Base-by-base conservation (phyloP, 345 rosid species). In the Moricandia arvensis region DNA sequence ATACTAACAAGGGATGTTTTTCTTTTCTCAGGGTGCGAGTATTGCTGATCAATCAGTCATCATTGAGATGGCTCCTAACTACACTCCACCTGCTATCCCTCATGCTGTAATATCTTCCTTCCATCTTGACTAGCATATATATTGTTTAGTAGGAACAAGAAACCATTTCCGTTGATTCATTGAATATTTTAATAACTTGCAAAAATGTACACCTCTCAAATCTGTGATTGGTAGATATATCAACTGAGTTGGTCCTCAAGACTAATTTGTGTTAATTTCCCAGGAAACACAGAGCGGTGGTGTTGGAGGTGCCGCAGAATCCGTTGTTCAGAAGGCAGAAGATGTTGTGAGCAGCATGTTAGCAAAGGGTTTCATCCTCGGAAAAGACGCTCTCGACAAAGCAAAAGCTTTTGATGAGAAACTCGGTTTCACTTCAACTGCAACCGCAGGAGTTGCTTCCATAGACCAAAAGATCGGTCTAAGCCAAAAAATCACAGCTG, bases 341-440 rank as follows among this genome's bases (percentile, higher is more conserved):
- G 98, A 93, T 77, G 95, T 93, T 72, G 95, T 93, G 45, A 91
- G 83, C 83, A 77, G 83, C 90, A 91, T 93, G 98, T 73, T 93
- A 70, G 97, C 98, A 49, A 90, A 80, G 82, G 97, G 98, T 43
- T 93, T 84, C 74, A 80, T 93, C 82, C 83, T 93, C 17, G 95
- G 98, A 27, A 93, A 91, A 87, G 97, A 91, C 71, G 87, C 96
- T 0, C 82, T 91, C 2, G 83, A 78, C 81, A 87, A 91, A 86
- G 96, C 97, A 1, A 91, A 81, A 86, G 76, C 93, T 29, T 85
- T 93, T 15, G 98, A 93, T 72, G 94, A 93, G 77, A 87, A 86
- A 81, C 93, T 77, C 81, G 90, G 87, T 74, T 81, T 94, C 71
- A 87, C 97, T 67, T 91, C 95, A 31, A 82, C 96, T 5, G 97